Evolutionary conservation across 768 basidiomycete species (phyloP).

Genomic region (Rhizopogon sp.): DNA sequence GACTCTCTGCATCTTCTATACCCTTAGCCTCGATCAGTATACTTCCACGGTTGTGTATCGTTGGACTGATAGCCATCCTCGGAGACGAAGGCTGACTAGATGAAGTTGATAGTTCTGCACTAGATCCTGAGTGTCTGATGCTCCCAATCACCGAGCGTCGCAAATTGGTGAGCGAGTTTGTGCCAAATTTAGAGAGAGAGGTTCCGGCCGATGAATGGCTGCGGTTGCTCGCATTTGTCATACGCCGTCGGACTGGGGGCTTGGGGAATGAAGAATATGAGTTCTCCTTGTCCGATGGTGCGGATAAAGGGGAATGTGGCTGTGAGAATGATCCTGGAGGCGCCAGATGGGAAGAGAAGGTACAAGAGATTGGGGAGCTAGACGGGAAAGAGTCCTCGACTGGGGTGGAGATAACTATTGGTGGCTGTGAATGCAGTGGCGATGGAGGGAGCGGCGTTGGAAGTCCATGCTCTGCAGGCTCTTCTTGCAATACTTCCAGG

Average conservation of each 20-base stretch:
- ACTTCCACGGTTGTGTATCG: slow-evolving; percentile 53
- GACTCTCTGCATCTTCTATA: slow-evolving; percentile 65
- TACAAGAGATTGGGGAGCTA: slow-evolving; percentile 14
- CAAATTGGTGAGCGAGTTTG: slow-evolving; percentile 38
- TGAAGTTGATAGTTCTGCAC: slow-evolving; percentile 32
- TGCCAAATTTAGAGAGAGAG: slow-evolving; percentile 24
- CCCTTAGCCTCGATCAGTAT: slow-evolving; percentile 47
- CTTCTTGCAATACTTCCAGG: slow-evolving; percentile 27
- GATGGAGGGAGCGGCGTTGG: slow-evolving; percentile 7
- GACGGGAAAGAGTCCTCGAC: slow-evolving; percentile 6
- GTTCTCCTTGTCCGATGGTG: slow-evolving; percentile 12
- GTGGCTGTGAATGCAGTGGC: background rate
- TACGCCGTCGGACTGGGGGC: slow-evolving; percentile 11
- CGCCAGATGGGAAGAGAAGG: slow-evolving; percentile 16
- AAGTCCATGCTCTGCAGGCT: slow-evolving; percentile 17
- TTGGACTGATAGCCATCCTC: slow-evolving; percentile 47
- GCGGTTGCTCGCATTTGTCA: slow-evolving; percentile 14
- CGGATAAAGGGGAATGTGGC: slow-evolving; percentile 8
- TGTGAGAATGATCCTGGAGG: slow-evolving; percentile 9
- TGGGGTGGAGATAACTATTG: slow-evolving; percentile 17
- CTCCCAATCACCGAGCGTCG: slow-evolving; percentile 40
- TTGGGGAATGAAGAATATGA: background rate
- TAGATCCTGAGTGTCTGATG: slow-evolving; percentile 15
- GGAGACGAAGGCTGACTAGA: slow-evolving; percentile 23
- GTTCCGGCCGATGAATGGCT: background rate